These are phyloP conservation scores for Globisporangium paroecandrum DNA, from an alignment of 352 stramenopile genomes.

Conservation along the genomic window DNA sequence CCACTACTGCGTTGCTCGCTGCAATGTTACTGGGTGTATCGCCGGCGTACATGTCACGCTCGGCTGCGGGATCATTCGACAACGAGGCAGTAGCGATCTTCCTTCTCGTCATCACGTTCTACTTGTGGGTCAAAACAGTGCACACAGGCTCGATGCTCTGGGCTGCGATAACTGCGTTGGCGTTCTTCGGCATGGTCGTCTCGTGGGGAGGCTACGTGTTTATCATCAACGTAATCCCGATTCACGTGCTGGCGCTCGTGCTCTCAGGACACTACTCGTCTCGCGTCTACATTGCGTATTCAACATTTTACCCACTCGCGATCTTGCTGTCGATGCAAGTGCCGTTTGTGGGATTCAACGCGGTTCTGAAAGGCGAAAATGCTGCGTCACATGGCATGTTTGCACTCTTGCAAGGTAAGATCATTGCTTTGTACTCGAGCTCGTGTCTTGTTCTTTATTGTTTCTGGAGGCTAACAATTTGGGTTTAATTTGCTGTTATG, in stretches of 20 bases:
- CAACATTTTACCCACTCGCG: slow-evolving; percentile 96
- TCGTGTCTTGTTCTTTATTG: not conserved
- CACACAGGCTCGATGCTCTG: slow-evolving; percentile 76
- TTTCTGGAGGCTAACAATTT: not conserved
- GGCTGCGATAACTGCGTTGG: slow-evolving; percentile 58
- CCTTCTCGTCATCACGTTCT: slow-evolving; percentile 97
- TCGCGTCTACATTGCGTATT: slow-evolving; percentile 96
- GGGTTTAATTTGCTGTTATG: not conserved
- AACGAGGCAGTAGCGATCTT: slow-evolving; percentile 99
- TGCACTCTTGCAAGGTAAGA: slow-evolving; percentile 78
- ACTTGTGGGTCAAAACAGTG: slow-evolving; percentile 90
- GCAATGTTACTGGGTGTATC: slow-evolving; percentile 93
- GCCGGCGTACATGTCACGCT: slow-evolving; percentile 97
- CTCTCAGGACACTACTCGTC: slow-evolving; percentile 87
- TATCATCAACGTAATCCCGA: slow-evolving; percentile 98
- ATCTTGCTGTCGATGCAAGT: slow-evolving; percentile 96
- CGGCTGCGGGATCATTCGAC: slow-evolving; percentile 97
- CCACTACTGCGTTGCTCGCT: slow-evolving; percentile 78
- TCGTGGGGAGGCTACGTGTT: slow-evolving; percentile 99
- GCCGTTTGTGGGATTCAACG: slow-evolving; percentile 98
- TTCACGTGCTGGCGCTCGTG: slow-evolving; percentile 92
- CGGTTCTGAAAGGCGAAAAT: slow-evolving; percentile 83
- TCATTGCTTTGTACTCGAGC: slow-evolving; percentile 8
- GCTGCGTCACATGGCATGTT: slow-evolving; percentile 91
- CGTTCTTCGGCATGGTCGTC: slow-evolving; percentile 97